Evolutionary conservation across 2,329 filamentous ascomycete species (phyloP).

Genomic region (Plenodomus biglobosus): DNA sequence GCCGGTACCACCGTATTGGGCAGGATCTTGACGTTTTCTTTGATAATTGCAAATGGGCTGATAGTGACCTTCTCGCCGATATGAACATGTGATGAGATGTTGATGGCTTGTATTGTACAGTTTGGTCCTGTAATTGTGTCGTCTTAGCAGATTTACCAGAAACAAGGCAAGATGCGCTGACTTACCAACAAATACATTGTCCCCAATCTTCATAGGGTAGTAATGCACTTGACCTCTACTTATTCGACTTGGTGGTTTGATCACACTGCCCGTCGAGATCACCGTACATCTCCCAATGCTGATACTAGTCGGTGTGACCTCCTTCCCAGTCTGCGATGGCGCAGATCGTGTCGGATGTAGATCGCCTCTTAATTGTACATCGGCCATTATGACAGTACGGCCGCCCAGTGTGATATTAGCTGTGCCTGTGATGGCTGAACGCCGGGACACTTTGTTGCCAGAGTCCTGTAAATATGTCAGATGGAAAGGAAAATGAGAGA

Average conservation of each 20-base stretch:
- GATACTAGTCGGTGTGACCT: conserved; percentile 59
- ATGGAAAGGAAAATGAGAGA: neutral
- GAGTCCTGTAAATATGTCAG: conserved; percentile 67
- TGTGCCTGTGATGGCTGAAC: conserved; percentile 87
- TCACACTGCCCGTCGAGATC: conserved; percentile 72
- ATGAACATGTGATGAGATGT: conserved; percentile 81
- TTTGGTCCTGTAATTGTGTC: conserved; percentile 40
- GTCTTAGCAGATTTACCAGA: neutral
- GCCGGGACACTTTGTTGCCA: conserved; percentile 96
- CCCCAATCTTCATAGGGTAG: conserved; percentile 88
- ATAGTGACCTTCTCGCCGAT: conserved; percentile 77
- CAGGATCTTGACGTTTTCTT: conserved; percentile 87
- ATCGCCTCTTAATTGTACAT: conserved; percentile 92
- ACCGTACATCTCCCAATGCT: conserved; percentile 91
- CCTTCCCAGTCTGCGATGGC: conserved; percentile 36
- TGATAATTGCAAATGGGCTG: conserved; percentile 86
- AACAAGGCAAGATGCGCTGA: too few relatives aligned
- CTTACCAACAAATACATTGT: conserved; percentile 88
- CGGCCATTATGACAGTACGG: conserved; percentile 89
- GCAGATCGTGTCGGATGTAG: conserved; percentile 55
- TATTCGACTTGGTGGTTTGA: conserved; percentile 80
- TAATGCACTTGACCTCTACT: conserved; percentile 76
- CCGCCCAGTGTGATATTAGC: conserved; percentile 98
- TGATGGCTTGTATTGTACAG: conserved; percentile 78
- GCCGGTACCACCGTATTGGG: conserved; percentile 81